These are phyloP conservation scores for Spinacia oleracea DNA, from an alignment of 179 eudicot genomes.

Conservation along the genomic window DNA sequence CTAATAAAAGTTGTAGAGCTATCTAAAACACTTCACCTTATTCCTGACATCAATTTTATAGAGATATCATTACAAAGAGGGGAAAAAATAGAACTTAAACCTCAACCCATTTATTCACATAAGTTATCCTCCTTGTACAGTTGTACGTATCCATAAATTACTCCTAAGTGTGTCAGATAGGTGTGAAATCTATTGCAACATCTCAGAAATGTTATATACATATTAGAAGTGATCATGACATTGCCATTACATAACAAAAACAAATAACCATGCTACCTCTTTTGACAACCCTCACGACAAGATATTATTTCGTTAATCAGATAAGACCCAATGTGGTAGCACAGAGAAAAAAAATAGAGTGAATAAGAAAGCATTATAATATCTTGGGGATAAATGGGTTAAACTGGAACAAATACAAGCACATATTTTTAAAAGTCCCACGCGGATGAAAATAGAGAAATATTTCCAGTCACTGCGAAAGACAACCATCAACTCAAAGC, in stretches of 20 bases:
- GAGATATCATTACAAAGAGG: neutral
- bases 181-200: neutral
- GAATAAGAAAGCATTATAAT: neutral
- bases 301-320: neutral
- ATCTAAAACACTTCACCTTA: neutral
- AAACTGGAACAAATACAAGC: neutral
- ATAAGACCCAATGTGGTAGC: neutral
- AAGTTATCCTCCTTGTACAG: neutral
- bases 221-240: neutral
- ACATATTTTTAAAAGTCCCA: neutral
- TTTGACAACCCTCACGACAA: neutral
- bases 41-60: neutral
- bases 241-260: neutral
- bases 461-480: neutral
- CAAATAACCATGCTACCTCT: neutral
- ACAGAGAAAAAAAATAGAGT: neutral
- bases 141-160: neutral
- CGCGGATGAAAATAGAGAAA: neutral
- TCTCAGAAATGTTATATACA: neutral
- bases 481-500: neutral
- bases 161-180: neutral
- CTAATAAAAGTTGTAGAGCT: neutral
- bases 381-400: neutral
- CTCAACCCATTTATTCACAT: neutral
- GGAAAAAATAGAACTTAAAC: neutral